A percentile compares a stretch with the other conserved stretches of the same genome.
phyloP scores from a whole-genome alignment of 192 early-diverging fungal species.

The Pilaira anomala region DNA sequence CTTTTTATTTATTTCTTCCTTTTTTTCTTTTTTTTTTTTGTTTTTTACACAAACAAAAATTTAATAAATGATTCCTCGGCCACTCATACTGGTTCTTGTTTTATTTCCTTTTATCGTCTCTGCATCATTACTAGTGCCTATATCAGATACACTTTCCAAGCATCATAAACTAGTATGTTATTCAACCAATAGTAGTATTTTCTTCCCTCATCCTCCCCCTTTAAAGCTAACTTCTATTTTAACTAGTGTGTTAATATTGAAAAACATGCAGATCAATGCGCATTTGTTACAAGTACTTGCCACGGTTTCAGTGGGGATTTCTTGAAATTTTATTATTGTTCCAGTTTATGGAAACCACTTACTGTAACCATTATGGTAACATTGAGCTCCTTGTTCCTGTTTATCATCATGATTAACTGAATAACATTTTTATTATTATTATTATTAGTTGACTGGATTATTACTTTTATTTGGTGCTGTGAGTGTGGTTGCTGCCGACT shows the following conservation, averaged over 20 bases:
- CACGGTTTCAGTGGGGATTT: slow-evolving; percentile 52
- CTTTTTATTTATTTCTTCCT: neutral
- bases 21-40: neutral
- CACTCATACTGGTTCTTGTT: neutral
- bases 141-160: neutral
- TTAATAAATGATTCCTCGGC: slow-evolving; percentile 1
- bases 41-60: neutral
- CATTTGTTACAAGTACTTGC: slow-evolving; percentile 57
- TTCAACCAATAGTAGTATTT: neutral
- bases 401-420: no score
- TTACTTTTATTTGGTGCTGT: slow-evolving; percentile 59
- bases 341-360: slow-evolving; percentile 23
- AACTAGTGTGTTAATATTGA: slow-evolving; percentile 50
- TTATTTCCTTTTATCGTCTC: slow-evolving; percentile 6
- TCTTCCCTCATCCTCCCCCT: no score
- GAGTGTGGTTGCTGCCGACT: slow-evolving; percentile 72
- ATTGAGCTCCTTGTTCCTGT: neutral
- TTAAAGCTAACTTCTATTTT: neutral
- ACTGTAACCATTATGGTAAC: slow-evolving; percentile 42
- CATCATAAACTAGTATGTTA: slow-evolving; percentile 10
- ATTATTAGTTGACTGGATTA: slow-evolving; percentile 34
- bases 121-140: slow-evolving; percentile 2
- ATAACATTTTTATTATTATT: no score
- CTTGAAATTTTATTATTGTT: slow-evolving; percentile 52
- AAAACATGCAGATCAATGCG: slow-evolving; percentile 49